Percentiles rank a stretch among this genome's conserved stretches.
phyloP scores from a whole-genome alignment of 164 flowering plant genomes.

The Stephania japonica region DNA sequence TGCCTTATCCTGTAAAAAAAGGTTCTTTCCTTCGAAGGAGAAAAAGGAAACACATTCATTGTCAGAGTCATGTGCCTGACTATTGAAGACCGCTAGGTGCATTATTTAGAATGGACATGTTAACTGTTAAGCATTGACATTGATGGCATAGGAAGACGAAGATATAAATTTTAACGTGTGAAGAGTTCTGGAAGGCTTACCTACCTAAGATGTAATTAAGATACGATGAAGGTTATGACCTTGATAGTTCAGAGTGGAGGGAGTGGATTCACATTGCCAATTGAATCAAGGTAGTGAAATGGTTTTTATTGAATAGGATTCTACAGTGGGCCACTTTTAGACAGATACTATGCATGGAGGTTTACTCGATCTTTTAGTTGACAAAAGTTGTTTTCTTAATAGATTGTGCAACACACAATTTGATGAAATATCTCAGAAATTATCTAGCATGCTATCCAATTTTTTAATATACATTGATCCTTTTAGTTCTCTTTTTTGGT shows the following conservation, averaged over 20 bases:
- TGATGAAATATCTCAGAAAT: background rate
- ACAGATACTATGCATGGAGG: background rate
- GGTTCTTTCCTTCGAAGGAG: too few species aligned
- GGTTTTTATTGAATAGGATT: background rate
- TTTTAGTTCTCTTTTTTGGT: background rate
- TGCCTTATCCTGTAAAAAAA: too few species aligned
- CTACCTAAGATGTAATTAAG: too few species aligned
- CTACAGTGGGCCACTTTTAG: background rate
- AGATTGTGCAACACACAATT: background rate
- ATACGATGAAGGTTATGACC: background rate
- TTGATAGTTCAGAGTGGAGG: background rate
- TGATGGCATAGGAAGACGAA: background rate
- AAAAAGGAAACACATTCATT: too few species aligned
- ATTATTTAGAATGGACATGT: background rate
- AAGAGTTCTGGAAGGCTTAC: background rate
- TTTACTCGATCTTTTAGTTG: background rate
- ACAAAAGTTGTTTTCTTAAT: background rate
- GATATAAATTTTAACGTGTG: background rate
- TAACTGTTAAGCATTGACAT: background rate
- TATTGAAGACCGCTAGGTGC: background rate
- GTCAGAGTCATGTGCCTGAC: too few species aligned
- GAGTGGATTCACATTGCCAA: background rate
- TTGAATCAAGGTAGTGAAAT: background rate
- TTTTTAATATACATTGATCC: background rate
- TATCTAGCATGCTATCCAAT: background rate